Evolutionary conservation across 768 basidiomycete species (phyloP), one percentile per base, ranked within the genome.

Genomic region (Rhizopogon vinicolor): DNA sequence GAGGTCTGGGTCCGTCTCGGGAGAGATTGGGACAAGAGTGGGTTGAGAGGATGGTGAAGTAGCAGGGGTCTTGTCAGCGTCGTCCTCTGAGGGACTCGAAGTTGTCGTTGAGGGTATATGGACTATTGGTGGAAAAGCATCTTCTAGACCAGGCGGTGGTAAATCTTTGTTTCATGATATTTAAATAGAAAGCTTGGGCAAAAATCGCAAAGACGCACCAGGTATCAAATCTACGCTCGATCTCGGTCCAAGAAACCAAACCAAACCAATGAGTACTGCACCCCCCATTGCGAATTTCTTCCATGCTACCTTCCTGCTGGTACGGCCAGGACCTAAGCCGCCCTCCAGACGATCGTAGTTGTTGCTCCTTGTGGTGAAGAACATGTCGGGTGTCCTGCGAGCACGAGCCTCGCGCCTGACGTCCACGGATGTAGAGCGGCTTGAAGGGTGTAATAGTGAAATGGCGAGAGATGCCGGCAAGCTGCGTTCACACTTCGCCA

Each of bases 1-100:
- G 0, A 83, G 87, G 71, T 96, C 83, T 0, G 86, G 82, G 64
- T 95, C 92, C 16, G 82, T 80, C 44, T 85, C 86, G 61, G 81
- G 85, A 0, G 90, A 85, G 3, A 76, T 75, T 1, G 83, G 83
- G 5, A 37, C 4, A 5, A 52, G 25, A 12, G 48, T 50, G 16
- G 58, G 14, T 18, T 44, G 55, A 40, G 29, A 43, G 8, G 50
- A 10, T 29, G 51, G 51, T 41, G 52, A 56, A 5, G 50, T 54
- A 43, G 19, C 5, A 40, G 46, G 5, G 31, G 52, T 12, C 4
- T 42, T 19, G 29, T 19, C 14, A 54, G 13, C 8, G 55, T 40
- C 2, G 59, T 48, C 19, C 41, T 44, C 29, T 43, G 9, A 43
- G 7, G 48, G 13, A 52, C 22, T 4, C 3, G n/a, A 44, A 28